Evolutionary conservation across 1,139 yeast species (phyloP), one percentile per base, ranked within the genome.

Genomic region (Diutina neorugosa): DNA sequence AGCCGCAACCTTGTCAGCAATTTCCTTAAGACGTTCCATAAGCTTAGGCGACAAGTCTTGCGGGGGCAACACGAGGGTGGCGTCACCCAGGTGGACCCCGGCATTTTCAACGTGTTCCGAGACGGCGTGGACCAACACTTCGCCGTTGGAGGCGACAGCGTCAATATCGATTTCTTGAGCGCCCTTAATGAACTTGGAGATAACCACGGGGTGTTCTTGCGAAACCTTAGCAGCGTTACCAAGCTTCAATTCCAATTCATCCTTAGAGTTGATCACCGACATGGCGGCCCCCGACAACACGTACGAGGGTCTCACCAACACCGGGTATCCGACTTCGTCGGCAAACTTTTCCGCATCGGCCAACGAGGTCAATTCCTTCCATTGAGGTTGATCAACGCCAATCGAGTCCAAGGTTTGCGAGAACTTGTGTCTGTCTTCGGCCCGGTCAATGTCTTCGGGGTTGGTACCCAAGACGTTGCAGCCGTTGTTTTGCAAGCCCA

Each of bases 71-170:
- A 93, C 84, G 64, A 93, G 80, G 46, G 98, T 90, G 52, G 98
- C 98, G 70, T 93, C 98, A 69, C 98, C 98, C 51, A 98, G 90
- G 72, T 93, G 98, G 54, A 93, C 90, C 76, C 98, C 98, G 20
- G 98, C 98, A 65, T 93, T 90, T 74, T 93, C 98, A 62, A 91
- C 95, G 69, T 93, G 98, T 73, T 93, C 98, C 57, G 97, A 89
- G 55, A 93, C 88, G 55, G 96, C 98, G 69, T 93, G 98, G 54
- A 93, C 93, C 58, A 93, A 71, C 53, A 93, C 88, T 63, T 83
- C 71, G 64, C 98, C 98, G 54, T 89, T 77, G 63, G 80, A 73
- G 43, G 98, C 98, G 64, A 93, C 98, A 57, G 89, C 98, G 72
- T 93, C 98, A 61, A 93, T 86, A 69, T 93, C 98, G 65, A 93